phyloP scores from a whole-genome alignment of 768 basidiomycete species.

The Xerocomus potaroensis region DNA sequence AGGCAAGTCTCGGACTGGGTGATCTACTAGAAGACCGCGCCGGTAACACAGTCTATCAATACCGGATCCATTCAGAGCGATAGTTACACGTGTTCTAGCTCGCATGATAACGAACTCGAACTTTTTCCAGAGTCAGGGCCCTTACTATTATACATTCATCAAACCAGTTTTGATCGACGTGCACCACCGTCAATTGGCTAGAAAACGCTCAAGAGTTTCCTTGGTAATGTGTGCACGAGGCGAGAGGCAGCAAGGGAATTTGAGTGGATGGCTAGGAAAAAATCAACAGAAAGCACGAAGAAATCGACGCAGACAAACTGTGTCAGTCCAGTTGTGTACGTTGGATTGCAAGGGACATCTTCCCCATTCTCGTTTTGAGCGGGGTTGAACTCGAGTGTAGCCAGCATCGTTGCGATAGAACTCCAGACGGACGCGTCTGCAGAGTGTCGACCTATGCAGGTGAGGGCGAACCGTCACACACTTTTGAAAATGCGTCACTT shows the following conservation, averaged over 20 bases:
- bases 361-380: conserved; percentile 1
- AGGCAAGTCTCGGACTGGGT: conserved; percentile 2
- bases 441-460: not conserved
- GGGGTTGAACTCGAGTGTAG: conserved; percentile 1
- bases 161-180: too few species aligned
- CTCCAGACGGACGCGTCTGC: conserved; percentile 8
- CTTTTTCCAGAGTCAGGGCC: too few species aligned
- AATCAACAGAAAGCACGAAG: too few species aligned
- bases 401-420: conserved; percentile 6
- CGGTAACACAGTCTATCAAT: too few species aligned
- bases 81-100: too few species aligned
- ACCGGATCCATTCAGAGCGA: too few species aligned
- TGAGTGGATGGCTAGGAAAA: not conserved
- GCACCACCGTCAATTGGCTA: not conserved
- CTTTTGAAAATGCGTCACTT: not conserved
- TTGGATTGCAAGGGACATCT: conserved; percentile 3
- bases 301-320: not conserved
- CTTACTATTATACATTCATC: too few species aligned
- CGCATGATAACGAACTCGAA: too few species aligned
- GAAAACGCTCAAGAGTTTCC: conserved; percentile 1
- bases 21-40: too few species aligned
- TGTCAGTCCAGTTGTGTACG: conserved; percentile 1
- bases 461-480: not conserved
- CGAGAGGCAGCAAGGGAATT: conserved; percentile 10
- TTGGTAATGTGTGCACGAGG: conserved; percentile 5